Evolutionary conservation across 2,329 filamentous ascomycete species (phyloP), one percentile per base, ranked within the genome.

Genomic region (Stagonosporopsis cucurbitacearum): DNA sequence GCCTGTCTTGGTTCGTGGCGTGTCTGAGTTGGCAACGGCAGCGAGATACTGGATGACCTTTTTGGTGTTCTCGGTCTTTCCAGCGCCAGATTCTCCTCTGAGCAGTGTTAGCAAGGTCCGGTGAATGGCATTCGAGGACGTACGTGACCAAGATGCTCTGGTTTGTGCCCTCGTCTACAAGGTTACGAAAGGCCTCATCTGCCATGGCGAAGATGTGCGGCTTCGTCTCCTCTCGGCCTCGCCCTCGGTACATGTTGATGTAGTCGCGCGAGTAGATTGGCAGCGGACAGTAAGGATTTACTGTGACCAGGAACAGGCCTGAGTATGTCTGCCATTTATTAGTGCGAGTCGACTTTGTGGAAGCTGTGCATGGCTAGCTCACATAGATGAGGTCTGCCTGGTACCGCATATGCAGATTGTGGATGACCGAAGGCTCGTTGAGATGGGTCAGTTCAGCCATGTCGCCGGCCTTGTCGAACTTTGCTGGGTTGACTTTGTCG

Each of bases 31-130:
- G 9, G 95, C 95, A 41, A 99, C 95, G 1, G 95, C 92, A 13
- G 95, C 95, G 39, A 99, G 86, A 71, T 99, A 99, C 70, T 99
- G 96, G 51, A 99, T 99, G 65, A 99, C 95, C 75, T 99, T 99
- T 74, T 99, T 99, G 15, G 95, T 99, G 73, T 99, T 99, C 75
- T 99, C 95, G 0, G 95, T 99, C 79, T 99, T 99, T 66, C 95
- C 95, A 30, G 95, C 95, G 72, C 95, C 95, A 17, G 95, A 99
- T 79, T 99, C 95, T 77, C 95, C 95, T 2, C 82, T 84, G 50
- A 37, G 22, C 2, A 5, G 8, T 32, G 53, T 75, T 51, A 75
- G 70, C 36, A 30, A 5, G 2, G 7, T 17, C 1, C 12, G 6
- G 2, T 4, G 11, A 23, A 3, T 4, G 15, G 17, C 26, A 25